Evolutionary conservation across 768 basidiomycete species (phyloP), one percentile per base, ranked within the genome.

Genomic region (Kwoniella sp.): DNA sequence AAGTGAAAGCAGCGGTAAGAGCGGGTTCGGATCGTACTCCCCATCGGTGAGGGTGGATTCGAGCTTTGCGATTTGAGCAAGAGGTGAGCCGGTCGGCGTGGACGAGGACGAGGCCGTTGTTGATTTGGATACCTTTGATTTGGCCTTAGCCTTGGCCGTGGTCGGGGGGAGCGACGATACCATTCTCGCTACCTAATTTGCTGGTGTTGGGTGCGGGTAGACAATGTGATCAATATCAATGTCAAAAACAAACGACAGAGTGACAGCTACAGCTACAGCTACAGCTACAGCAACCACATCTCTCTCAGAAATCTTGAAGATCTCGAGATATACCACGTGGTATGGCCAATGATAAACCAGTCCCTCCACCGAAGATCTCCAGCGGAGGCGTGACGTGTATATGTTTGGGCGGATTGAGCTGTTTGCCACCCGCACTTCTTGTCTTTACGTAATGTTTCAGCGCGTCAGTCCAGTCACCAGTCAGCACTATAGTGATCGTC

Each of bases 1-100:
- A 30, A 91, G 79, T 17, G 86, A 82, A 58, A 92, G 77, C 8
- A 96, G 86, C 78, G 92, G 90, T 13, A 88, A 86, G 23, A 96
- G 70, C 80, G 29, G 82, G 74, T 96, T 97, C 48, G 96, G 83
- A 55, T 80, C 70, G 22, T 92, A 90, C 15, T 82, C 70, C 15
- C 82, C 70, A 5, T 82, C 73, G 8, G 84, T 74, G 2, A 88
- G 82, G 0, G 90, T 86, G 0, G 81, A 63, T 0, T 84, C 86
- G 22, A 93, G 81, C 50, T 66, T 65, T 8, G 60, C 37, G 56
- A 78, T 73, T 28, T 66, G 73, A n/a, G 56, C 45, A 7, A 76
- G 30, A 11, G 63, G 61, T 4, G 64, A 52, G 17, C 69, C 48
- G 29, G 70, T 65, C 20, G 48, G 25, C 3, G 29, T 20, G 28